These are phyloP conservation scores for Colletotrichum costaricense DNA, from an alignment of 2,329 filamentous ascomycete species.

Conservation along the genomic window DNA sequence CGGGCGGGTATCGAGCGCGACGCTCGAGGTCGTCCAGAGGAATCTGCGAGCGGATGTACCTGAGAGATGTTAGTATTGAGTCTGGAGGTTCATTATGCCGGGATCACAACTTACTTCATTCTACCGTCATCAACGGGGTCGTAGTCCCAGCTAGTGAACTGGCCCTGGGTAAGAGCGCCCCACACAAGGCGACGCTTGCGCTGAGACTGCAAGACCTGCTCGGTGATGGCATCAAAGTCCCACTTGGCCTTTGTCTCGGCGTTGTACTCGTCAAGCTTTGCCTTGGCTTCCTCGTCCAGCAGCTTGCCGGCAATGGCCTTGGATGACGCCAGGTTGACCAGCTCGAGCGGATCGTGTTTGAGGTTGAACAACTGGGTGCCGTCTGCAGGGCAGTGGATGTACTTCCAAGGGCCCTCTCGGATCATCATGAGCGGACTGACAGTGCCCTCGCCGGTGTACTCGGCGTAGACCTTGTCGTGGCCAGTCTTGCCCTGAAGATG, in stretches of 20 bases:
- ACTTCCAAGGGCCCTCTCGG: conserved; percentile 89
- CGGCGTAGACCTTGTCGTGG: conserved; percentile 90
- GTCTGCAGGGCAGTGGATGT: conserved; percentile 86
- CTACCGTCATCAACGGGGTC: conserved; percentile 78
- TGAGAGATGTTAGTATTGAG: conserved; percentile 51
- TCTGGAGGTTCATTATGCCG: conserved; percentile 41
- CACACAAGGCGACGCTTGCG: conserved; percentile 83
- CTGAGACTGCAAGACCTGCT: conserved; percentile 80
- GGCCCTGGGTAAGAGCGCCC: conserved; percentile 80
- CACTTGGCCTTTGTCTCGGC: conserved; percentile 80
- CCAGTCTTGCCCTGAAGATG: conserved; percentile 75
- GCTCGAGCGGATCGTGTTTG: conserved; percentile 77
- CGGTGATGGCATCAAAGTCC: conserved; percentile 83
- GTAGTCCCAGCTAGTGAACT: conserved; percentile 87
- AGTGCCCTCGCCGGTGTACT: conserved; percentile 95
- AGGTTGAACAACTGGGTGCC: conserved; percentile 88
- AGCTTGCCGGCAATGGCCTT: conserved; percentile 51
- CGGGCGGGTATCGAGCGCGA: conserved; percentile 77
- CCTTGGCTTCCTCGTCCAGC: conserved; percentile 55
- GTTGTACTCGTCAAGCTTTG: conserved; percentile 73
- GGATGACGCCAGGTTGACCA: conserved; percentile 74
- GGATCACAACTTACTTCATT: conserved; percentile 63
- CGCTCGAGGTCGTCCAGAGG: conserved; percentile 85
- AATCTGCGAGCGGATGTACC: conserved; percentile 88
- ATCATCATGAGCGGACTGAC: conserved; percentile 95